Evolutionary conservation across 495 filamentous ascomycete genomes (phyloP), one percentile per base, ranked within the genome.

Genomic region (Letharia columbiana): DNA sequence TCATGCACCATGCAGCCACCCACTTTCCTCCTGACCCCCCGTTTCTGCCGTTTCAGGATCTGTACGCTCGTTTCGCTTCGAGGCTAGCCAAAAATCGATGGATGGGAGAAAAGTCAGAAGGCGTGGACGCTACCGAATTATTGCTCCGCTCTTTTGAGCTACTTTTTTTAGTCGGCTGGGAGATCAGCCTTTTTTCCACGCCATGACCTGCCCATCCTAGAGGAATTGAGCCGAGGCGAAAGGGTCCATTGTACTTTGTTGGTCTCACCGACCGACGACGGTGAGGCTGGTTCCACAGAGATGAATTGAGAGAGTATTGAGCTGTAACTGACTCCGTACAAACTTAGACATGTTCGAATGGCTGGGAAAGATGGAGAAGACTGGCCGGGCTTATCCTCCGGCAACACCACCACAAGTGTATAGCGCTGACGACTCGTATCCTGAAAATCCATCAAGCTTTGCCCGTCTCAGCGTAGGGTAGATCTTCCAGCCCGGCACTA

Each of bases 1-100:
- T 45, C 1, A 18, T n/a, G 33, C 23, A 28, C 11, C 35, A 35
- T 56, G 49, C 41, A 35, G 66, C 33, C 52, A 28, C 17, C 23
- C 50, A 31, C 4, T 3, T 1, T 23, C 4, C 23, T 47, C 23
- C 23, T 57, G 52, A 35, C 28, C 52, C 52, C 42, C 49, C 40
- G 35, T 59, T 56, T 59, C n/a, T 63, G 67, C 49, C 20, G n/a
- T 66, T 67, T 40, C 12, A 67, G 71, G 67, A 63, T 69, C 58
- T 44, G 42, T 23, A 62, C 66, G 31, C 58, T 56, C 64, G 67
- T 61, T 63, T 60, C 50, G 60, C 50, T 31, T 13, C 33, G 0
- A 37, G 54, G 54, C 54, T 57, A 57, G 47, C 28, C 62, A 3
- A 45, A 17, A 45, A 1, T 28, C 33, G 56, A 13, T 49, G 44